Evolutionary conservation across 139 green algal species (phyloP).

Genomic region (Picochlorum sp.): DNA sequence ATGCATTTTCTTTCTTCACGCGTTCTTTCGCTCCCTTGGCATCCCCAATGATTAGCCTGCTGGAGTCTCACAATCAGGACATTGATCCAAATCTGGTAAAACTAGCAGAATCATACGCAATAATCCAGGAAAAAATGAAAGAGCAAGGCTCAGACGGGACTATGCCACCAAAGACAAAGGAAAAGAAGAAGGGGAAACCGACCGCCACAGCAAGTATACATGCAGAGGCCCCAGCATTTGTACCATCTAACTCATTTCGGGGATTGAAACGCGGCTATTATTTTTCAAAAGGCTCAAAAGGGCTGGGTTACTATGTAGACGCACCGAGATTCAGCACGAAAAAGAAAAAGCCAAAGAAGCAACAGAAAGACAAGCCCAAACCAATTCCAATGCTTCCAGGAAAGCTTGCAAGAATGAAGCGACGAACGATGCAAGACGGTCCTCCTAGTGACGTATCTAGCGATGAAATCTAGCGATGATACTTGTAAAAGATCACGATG

Average conservation of each 20-base stretch:
- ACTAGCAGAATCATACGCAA: conserved; percentile 57
- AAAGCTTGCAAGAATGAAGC: too few species aligned
- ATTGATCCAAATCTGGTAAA: conserved; percentile 71
- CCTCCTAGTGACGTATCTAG: too few species aligned
- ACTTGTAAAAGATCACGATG: too few species aligned
- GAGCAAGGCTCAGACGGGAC: neutral
- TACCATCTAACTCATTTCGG: conserved; percentile 19
- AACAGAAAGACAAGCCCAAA: too few species aligned
- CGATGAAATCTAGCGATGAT: too few species aligned
- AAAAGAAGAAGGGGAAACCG: conserved; percentile 4
- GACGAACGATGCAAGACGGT: too few species aligned
- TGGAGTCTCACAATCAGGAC: conserved; percentile 31
- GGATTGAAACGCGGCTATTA: too few species aligned
- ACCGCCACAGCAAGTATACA: neutral
- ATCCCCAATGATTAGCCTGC: conserved; percentile 46
- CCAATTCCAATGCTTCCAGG: too few species aligned
- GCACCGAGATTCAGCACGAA: too few species aligned
- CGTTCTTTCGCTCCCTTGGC: conserved; percentile 59
- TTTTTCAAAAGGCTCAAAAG: too few species aligned
- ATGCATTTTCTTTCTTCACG: conserved; percentile 83
- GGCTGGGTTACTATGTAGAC: too few species aligned
- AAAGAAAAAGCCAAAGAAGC: too few species aligned
- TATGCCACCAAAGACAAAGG: neutral
- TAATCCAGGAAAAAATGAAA: conserved; percentile 29
- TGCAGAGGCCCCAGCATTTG: conserved; percentile 12